A percentile compares a stretch with the other conserved stretches of the same genome.
These are phyloP conservation scores for Dissoconium aciculare DNA, from an alignment of 2,329 filamentous ascomycete species.

Conservation along the genomic window DNA sequence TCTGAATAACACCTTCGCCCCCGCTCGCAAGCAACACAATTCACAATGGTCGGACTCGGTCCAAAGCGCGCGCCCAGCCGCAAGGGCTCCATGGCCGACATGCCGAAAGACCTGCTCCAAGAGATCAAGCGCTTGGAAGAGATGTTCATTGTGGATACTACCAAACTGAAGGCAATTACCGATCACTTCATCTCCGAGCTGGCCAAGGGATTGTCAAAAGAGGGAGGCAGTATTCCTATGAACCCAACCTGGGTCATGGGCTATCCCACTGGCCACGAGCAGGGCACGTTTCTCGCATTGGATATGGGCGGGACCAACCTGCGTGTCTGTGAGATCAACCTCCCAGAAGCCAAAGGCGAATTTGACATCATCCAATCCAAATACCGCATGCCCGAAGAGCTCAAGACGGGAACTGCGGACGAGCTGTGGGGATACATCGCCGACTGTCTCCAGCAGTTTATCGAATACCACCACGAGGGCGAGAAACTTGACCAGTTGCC, in stretches of 20 bases:
- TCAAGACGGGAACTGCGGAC: conserved; percentile 70
- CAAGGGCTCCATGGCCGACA: conserved; percentile 78
- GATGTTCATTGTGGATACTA: conserved; percentile 59
- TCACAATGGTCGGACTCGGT: conserved; percentile 49
- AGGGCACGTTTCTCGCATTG: conserved; percentile 72
- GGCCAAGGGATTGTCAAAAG: conserved; percentile 70
- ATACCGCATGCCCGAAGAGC: conserved; percentile 83
- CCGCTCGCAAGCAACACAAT: too few relatives aligned
- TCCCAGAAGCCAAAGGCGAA: conserved; percentile 75
- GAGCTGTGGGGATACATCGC: conserved; percentile 93
- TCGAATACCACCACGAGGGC: conserved; percentile 65
- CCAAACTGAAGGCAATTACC: conserved; percentile 79
- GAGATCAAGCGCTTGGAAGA: conserved; percentile 78
- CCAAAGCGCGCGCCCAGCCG: conserved; percentile 51
- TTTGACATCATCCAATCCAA: conserved; percentile 94
- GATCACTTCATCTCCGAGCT: conserved; percentile 81
- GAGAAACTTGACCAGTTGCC: conserved; percentile 53
- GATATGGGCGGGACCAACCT: conserved; percentile 96
- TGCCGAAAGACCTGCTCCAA: conserved; percentile 66
- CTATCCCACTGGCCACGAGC: conserved; percentile 74
- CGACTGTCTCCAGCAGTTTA: conserved; percentile 80
- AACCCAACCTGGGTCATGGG: conserved; percentile 94
- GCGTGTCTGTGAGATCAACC: conserved; percentile 80
- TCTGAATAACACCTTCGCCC: too few relatives aligned
- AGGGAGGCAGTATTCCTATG: conserved; percentile 94